phyloP scores from a whole-genome alignment of 2,329 filamentous ascomycete genomes.

The Aspergillus uvarum region DNA sequence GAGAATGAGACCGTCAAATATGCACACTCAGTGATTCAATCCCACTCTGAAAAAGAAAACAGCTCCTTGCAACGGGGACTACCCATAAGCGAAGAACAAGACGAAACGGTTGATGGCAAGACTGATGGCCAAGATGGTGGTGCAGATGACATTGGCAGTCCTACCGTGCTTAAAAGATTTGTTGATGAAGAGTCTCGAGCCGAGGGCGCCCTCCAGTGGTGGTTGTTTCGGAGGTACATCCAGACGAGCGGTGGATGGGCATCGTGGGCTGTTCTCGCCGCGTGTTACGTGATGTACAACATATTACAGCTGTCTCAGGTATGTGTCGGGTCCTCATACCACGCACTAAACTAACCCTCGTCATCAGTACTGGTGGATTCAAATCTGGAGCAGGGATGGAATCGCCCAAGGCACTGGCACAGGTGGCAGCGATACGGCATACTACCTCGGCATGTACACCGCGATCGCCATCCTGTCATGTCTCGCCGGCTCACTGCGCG shows the following conservation, averaged over 20 bases:
- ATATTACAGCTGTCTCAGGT: neutral
- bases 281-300: neutral
- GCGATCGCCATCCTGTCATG: neutral
- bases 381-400: neutral
- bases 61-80: conserved; percentile 29
- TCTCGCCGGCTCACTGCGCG: conserved; percentile 45
- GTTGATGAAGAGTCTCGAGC: neutral
- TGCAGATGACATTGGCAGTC: neutral
- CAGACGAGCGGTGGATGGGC: neutral
- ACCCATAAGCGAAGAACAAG: neutral
- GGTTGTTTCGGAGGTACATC: neutral
- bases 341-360: neutral
- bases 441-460: neutral
- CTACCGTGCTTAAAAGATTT: neutral
- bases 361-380: neutral
- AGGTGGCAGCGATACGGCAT: neutral
- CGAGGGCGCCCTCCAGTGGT: neutral
- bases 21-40: conserved; percentile 12
- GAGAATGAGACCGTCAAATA: conserved; percentile 8
- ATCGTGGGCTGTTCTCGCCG: neutral
- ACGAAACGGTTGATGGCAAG: neutral
- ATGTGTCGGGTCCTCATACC: neutral
- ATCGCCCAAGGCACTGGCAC: neutral
- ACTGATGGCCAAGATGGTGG: neutral
- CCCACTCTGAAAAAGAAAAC: neutral